These are phyloP conservation scores for Komagataella populi DNA, from an alignment of 805 yeast genomes.

Conservation along the genomic window DNA sequence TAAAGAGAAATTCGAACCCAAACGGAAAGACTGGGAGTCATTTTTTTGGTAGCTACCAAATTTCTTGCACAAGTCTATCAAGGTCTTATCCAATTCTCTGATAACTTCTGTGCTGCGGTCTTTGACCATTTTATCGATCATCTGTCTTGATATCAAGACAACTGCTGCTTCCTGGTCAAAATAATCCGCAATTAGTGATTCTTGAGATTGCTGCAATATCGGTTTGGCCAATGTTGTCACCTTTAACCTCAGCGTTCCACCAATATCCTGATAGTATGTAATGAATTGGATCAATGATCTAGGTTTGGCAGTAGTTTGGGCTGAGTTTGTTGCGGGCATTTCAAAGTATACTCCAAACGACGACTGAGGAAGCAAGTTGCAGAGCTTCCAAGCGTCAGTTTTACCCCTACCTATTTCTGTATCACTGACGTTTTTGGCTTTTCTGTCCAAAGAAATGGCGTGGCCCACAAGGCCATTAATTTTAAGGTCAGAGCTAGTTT, in stretches of 20 bases:
- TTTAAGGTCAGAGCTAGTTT: constrained; percentile 33
- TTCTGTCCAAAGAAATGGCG: constrained; percentile 31
- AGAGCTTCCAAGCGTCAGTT: constrained; percentile 47
- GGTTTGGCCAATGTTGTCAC: constrained; percentile 45
- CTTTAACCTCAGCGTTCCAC: constrained; percentile 40
- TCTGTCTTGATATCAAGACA: constrained; percentile 43
- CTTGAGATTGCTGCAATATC: constrained; percentile 24
- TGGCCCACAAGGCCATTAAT: constrained; percentile 52
- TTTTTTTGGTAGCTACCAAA: constrained; percentile 36
- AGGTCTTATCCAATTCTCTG: constrained; percentile 33
- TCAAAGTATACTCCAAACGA: constrained; percentile 49
- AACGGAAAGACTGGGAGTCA: constrained; percentile 31
- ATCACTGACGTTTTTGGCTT: constrained; percentile 20
- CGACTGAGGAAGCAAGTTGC: constrained; percentile 40
- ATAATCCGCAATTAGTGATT: constrained; percentile 26
- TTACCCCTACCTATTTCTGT: constrained; percentile 30
- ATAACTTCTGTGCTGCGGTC: constrained; percentile 25
- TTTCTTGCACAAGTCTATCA: constrained; percentile 31
- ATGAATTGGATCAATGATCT: constrained; percentile 34
- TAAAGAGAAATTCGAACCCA: constrained; percentile 34
- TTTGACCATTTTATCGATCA: constrained; percentile 26
- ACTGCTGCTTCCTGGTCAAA: constrained; percentile 65
- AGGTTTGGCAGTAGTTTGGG: constrained; percentile 17
- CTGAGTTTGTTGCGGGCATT: constrained; percentile 14
- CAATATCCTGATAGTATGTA: constrained; percentile 49